Evolutionary conservation across 345 rosid species (phyloP).

Genomic region (Hirschfeldia incana): DNA sequence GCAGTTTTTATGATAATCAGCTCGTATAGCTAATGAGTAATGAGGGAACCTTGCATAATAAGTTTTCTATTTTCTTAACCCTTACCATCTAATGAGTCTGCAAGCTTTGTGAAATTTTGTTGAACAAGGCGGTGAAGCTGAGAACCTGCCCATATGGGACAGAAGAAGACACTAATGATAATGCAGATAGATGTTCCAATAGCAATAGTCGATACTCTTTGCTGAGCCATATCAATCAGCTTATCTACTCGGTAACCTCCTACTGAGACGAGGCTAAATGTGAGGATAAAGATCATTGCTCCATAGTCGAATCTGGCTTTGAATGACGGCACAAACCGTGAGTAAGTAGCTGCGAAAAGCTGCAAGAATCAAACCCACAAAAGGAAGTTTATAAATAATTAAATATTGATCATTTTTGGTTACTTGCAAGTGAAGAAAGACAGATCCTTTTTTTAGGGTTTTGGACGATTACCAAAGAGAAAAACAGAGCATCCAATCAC

Average conservation of each 20-base stretch:
- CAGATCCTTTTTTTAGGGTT: background rate
- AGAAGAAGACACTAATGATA: constrained; percentile 52
- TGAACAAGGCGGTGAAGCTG: constrained; percentile 65
- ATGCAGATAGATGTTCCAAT: constrained; percentile 66
- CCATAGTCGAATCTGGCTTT: constrained; percentile 81
- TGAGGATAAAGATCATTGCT: constrained; percentile 71
- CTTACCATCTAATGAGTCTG: constrained; percentile 63
- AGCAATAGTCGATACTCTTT: constrained; percentile 61
- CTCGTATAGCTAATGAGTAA: background rate
- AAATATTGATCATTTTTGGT: too few species aligned
- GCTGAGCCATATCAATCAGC: constrained; percentile 54
- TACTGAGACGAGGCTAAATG: constrained; percentile 71
- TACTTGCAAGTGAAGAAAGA: background rate
- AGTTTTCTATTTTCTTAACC: background rate
- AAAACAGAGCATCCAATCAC: constrained; percentile 59
- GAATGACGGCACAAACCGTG: constrained; percentile 69
- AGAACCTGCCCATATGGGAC: constrained; percentile 76
- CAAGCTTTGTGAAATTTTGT: constrained; percentile 59
- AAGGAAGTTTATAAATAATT: too few species aligned
- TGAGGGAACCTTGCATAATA: background rate
- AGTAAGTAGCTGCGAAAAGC: constrained; percentile 74
- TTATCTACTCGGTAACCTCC: constrained; percentile 63
- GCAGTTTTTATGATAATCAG: constrained; percentile 26
- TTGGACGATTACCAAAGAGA: constrained; percentile 50
- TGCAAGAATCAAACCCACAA: constrained; percentile 36